phyloP scores from a whole-genome alignment of 768 basidiomycete genomes.

The Suillus subaureus region DNA sequence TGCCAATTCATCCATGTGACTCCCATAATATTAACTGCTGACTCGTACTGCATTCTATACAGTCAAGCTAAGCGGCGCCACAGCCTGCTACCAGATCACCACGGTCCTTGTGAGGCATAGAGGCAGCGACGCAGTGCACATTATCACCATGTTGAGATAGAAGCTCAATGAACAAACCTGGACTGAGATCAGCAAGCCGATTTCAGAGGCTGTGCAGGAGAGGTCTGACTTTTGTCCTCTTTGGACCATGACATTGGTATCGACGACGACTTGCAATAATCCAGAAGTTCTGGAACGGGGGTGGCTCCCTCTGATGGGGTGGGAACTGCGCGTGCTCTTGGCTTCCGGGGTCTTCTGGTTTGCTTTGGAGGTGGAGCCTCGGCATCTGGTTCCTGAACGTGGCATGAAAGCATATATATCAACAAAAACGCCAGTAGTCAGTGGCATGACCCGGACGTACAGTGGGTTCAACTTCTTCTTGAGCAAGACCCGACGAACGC shows the following conservation, averaged over 20 bases:
- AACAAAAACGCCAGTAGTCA: background rate
- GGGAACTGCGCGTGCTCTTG: conserved; percentile 30
- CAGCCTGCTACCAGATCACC: conserved; percentile 9
- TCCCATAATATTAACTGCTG: conserved; percentile 48
- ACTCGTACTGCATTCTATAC: conserved; percentile 58
- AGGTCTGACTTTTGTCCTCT: conserved; percentile 62
- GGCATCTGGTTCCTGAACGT: conserved; percentile 23
- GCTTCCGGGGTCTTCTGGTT: conserved; percentile 31
- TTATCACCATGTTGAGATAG: conserved; percentile 66
- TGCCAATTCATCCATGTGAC: conserved; percentile 12
- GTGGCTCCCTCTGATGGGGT: conserved; percentile 27
- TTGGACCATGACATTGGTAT: conserved; percentile 59
- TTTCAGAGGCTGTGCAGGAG: conserved; percentile 7
- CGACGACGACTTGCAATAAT: conserved; percentile 30
- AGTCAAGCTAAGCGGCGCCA: conserved; percentile 9
- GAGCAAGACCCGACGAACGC: conserved; percentile 31
- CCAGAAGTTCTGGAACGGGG: conserved; percentile 22
- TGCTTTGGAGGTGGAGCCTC: conserved; percentile 37
- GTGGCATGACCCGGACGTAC: background rate
- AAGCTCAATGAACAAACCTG: conserved; percentile 53
- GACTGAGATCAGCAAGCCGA: conserved; percentile 18
- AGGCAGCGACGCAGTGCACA: conserved; percentile 68
- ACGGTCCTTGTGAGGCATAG: conserved; percentile 63
- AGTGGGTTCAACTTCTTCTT: conserved; percentile 28
- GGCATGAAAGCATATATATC: background rate